phyloP scores from a whole-genome alignment of 306 rosid genomes.

The Crotalaria pallida region DNA sequence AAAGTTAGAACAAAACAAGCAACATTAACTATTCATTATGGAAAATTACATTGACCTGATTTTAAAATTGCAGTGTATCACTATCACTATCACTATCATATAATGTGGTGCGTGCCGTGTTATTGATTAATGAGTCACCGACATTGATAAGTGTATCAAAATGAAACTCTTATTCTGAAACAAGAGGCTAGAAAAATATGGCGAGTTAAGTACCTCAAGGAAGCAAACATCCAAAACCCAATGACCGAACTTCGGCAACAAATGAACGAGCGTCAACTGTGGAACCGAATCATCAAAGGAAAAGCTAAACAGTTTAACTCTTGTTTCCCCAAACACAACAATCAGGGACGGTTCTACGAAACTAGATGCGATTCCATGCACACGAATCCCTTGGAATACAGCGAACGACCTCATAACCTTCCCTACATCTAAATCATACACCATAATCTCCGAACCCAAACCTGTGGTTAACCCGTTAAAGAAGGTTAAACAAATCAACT shows the following conservation, averaged over 20 bases:
- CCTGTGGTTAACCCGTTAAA: constrained; percentile 35
- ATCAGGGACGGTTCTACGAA: constrained; percentile 18
- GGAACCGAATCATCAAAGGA: constrained; percentile 31
- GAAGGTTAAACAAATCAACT: background rate
- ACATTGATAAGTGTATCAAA: too few relatives aligned
- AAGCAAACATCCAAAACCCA: constrained; percentile 92
- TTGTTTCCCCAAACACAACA: constrained; percentile 73
- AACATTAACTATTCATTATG: too few relatives aligned
- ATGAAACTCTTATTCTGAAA: too few relatives aligned
- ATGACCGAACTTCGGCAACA: constrained; percentile 60
- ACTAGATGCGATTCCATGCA: constrained; percentile 64
- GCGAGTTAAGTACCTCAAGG: constrained; percentile 44
- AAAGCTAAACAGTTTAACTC: constrained; percentile 57
- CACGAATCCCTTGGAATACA: constrained; percentile 85
- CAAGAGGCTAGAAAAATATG: background rate
- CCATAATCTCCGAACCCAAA: constrained; percentile 67
- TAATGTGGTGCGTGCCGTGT: too few relatives aligned
- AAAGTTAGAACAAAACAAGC: background rate
- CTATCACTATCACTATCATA: too few relatives aligned
- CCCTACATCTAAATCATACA: constrained; percentile 53
- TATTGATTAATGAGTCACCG: too few relatives aligned
- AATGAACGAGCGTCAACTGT: constrained; percentile 31
- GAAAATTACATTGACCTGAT: too few relatives aligned
- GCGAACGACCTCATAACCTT: constrained; percentile 38
- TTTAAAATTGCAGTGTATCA: too few relatives aligned